Evolutionary conservation across 2,329 filamentous ascomycete species (phyloP), one percentile per base, ranked within the genome.

Genomic region (Neopestalotiopsis sp.): DNA sequence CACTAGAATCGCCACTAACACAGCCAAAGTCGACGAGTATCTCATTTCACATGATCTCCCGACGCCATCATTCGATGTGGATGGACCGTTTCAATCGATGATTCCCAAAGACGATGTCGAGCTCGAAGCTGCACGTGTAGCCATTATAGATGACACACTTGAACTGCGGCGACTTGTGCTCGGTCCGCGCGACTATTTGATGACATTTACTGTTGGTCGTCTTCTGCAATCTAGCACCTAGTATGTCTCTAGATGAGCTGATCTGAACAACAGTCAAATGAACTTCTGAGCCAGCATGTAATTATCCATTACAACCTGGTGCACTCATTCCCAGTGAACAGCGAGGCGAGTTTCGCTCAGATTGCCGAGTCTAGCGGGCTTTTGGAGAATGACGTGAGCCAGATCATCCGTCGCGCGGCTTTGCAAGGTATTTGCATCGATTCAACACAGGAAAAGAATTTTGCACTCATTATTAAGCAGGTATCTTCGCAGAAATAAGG

Each of bases 201-300:
- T 53, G 45, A 53, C 45, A n/a, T 53, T 53, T n/a, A 53, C 45
- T 20, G 45, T 53, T 53, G 45, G 45, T n/a, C 9, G 2, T 6
- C 17, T 17, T 17, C 3, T 6, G 14, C 17, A 6, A 6, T 5
- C n/a, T 28, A 10, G 45, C 13, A 9, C 9, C 7, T n/a, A 2
- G 13, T 53, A 7, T n/a, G 5, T n/a, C 20, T 53, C 5, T 14
- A 53, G 6, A 53, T 20, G 14, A n/a, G 45, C 45, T 10, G 9
- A 53, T 9, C n/a, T 3, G 1, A n/a, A 10, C 0, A 13, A 57
- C 14, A 74, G 73, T 72, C 73, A 30, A 66, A 75, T 61, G 72
- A 74, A 57, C 67, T 77, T 2, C 63, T 77, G 13, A 73, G 71
- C 67, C 73, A 75, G 61, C 74, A 76, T 70, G 75, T 71, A 12